Evolutionary conservation across 306 rosid species (phyloP), one percentile per base, ranked within the genome.

Genomic region (Quercus robur): DNA sequence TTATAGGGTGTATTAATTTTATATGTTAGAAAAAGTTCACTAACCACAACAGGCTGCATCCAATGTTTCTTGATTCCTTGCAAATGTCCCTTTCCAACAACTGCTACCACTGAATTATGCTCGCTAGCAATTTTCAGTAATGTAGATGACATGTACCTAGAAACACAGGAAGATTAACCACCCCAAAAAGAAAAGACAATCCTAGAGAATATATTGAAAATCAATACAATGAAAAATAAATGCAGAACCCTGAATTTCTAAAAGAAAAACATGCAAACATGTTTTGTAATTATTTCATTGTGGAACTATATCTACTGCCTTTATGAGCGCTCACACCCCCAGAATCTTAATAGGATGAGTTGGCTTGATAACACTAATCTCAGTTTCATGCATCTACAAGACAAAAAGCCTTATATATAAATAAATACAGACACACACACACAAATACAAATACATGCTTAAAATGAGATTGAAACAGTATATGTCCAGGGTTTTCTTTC

Each of bases 61-160:
- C 97, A 91, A 19, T 95, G 84, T 83, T 90, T 91, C 81, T 84
- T 88, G 73, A 95, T 93, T 89, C 99, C 99, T 87, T 78, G 91
- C 30, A 95, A 86, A 86, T 95, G 99, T 25, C 97, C 99, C 85
- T 91, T 93, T 54, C 99, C 98, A 73, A 95, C 98, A 79, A 91
- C 98, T 12, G 97, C 99, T 54, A 93, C 99, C 56, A 93, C 96
- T 31, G 91, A 90, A 31, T 77, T 80, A 70, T 84, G 83, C 85
- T 89, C 89, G 25, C 86, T 83, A 10, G 98, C 99, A 75, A 91
- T 82, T 86, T 78, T 83, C 21, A 91, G 86, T 77, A 95, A 85
- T 28, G 91, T 73, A 25, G 92, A 75, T 30, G 99, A 91, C 98
- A 95, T 95, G 83, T 86, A 95, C 90, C 99, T 95, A 82, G 63